Conservation (phyloP, 2,329 filamentous ascomycete genomes). For the Trichophyton rubrum region DNA sequence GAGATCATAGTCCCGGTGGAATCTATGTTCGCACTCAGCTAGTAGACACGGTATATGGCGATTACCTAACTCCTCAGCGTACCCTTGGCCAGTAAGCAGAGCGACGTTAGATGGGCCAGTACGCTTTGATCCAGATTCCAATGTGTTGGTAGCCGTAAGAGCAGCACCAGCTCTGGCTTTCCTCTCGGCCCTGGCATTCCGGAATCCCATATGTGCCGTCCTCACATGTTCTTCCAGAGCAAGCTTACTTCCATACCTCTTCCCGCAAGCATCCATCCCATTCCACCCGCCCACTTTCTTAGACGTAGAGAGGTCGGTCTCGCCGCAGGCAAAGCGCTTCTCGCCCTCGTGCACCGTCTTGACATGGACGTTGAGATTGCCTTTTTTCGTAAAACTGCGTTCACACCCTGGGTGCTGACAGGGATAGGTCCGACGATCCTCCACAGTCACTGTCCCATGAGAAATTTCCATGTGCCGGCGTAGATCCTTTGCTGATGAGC, state of each 20-base stretch:
- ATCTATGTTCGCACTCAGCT: conserved; percentile 40
- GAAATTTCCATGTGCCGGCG: conserved; percentile 66
- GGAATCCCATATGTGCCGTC: conserved; percentile 61
- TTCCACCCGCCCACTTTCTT: conserved; percentile 53
- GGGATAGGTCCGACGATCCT: conserved; percentile 51
- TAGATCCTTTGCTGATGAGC: conserved; percentile 53
- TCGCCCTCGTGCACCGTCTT: conserved; percentile 63
- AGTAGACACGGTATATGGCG: conserved; percentile 42
- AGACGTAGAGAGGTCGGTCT: conserved; percentile 47
- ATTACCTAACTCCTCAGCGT: conserved; percentile 36
- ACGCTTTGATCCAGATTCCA: background rate
- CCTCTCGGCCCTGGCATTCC: conserved; percentile 30
- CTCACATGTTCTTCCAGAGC: conserved; percentile 74
- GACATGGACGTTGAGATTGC: conserved; percentile 72
- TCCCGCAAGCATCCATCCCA: conserved; percentile 56
- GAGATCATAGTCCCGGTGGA: conserved; percentile 47
- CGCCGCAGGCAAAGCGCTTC: conserved; percentile 64
- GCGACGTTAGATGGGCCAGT: conserved; percentile 28
- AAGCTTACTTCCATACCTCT: conserved; percentile 62
- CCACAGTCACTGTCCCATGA: conserved; percentile 50
- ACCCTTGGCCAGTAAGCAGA: conserved; percentile 45
- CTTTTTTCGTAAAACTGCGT: conserved; percentile 66
- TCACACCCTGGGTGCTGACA: conserved; percentile 59
- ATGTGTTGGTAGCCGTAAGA: background rate
- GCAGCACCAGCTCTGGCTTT: conserved; percentile 16